A percentile compares a stretch with the other conserved stretches of the same genome.
phyloP scores from a whole-genome alignment of 192 early-diverging fungal genomes.

The Gonapodya sp. region DNA sequence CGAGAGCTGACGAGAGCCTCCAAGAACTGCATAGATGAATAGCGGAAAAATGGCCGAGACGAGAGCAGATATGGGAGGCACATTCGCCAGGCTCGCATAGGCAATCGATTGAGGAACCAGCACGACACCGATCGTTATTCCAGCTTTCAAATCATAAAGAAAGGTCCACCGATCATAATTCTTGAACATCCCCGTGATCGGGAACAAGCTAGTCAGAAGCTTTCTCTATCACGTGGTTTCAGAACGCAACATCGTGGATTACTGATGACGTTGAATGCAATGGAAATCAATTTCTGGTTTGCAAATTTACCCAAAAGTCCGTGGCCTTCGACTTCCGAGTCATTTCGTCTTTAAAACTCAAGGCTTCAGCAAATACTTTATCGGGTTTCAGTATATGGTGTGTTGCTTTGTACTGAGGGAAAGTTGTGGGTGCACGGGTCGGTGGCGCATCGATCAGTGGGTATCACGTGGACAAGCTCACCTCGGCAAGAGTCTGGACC shows the following conservation, averaged over 20 bases:
- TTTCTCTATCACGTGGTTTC: too few relatives aligned
- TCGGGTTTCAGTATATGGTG: background rate
- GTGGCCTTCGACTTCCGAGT: background rate
- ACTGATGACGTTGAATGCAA: background rate
- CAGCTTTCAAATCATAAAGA: constrained; percentile 22
- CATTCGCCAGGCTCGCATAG: constrained; percentile 23
- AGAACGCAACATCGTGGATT: background rate
- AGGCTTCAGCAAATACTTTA: background rate
- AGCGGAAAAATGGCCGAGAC: constrained; percentile 30
- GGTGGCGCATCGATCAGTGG: background rate
- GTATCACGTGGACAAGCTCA: background rate
- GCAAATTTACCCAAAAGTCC: background rate
- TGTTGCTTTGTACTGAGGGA: background rate
- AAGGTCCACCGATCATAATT: constrained; percentile 6
- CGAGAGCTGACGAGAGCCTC: constrained; percentile 25
- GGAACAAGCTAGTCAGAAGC: background rate
- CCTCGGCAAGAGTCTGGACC: background rate
- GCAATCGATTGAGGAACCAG: constrained; percentile 32
- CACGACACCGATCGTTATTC: constrained; percentile 28
- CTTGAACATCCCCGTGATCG: background rate
- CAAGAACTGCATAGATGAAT: constrained; percentile 31
- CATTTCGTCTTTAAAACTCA: background rate
- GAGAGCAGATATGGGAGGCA: constrained; percentile 24
- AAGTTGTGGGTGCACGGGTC: background rate
- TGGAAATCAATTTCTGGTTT: background rate